Percentiles rank a stretch among this genome's conserved stretches.
Evolutionary conservation across 2,329 filamentous ascomycete genomes (phyloP).

Genomic region (Fusarium scirpi): DNA sequence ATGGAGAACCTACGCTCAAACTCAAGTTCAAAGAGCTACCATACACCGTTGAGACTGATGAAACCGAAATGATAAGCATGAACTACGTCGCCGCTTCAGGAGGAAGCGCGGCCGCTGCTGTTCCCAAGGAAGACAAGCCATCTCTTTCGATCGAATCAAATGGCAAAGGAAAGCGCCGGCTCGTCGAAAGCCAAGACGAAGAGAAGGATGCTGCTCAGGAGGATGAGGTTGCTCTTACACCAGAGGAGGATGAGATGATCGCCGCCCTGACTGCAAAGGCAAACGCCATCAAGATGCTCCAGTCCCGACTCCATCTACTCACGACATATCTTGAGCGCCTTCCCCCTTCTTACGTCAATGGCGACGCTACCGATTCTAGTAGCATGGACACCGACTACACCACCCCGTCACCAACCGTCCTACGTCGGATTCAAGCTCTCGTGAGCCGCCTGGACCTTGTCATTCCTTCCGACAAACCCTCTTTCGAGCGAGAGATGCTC

Average conservation of each 20-base stretch:
- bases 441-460: constrained; percentile 86
- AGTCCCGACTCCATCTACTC: constrained; percentile 79
- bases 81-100: constrained; percentile 90
- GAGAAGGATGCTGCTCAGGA: constrained; percentile 46
- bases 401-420: constrained; percentile 74
- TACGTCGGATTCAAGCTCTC: constrained; percentile 89
- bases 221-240: constrained; percentile 61
- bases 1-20: constrained; percentile 66
- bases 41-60: constrained; percentile 91
- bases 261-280: constrained; percentile 83
- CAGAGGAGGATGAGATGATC: constrained; percentile 72
- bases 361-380: constrained; percentile 56
- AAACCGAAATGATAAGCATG: constrained; percentile 97
- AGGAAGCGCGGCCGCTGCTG: constrained; percentile 77
- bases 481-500: constrained; percentile 77
- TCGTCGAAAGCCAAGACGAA: constrained; percentile 51
- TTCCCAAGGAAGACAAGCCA: constrained; percentile 59
- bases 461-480: constrained; percentile 73
- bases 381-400: constrained; percentile 54
- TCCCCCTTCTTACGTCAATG: constrained; percentile 72
- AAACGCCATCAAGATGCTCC: constrained; percentile 94
- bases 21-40: constrained; percentile 85
- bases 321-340: constrained; percentile 81
- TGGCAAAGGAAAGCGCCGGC: constrained; percentile 64
- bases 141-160: constrained; percentile 60